A percentile compares a stretch with the other conserved stretches of the same genome.
Conservation (phyloP, 1,139 yeast genomes). For the Candida labiduridarum region DNA sequence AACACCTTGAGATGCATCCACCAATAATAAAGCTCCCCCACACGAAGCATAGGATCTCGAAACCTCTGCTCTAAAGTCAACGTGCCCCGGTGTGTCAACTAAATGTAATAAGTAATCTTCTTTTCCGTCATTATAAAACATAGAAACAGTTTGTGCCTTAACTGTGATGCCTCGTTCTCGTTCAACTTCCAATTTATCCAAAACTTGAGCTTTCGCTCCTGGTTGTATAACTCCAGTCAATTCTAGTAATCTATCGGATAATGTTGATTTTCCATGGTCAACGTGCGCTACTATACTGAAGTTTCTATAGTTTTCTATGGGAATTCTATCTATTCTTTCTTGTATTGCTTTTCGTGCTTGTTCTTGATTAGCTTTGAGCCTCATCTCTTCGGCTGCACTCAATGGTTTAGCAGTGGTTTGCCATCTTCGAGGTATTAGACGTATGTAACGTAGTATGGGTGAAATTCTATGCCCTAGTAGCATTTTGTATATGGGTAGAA, state of each 20-base stretch:
- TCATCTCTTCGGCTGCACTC: slow-evolving; percentile 29
- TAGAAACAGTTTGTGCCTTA: slow-evolving; percentile 94
- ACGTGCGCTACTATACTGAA: slow-evolving; percentile 97
- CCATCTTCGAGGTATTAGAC: not conserved
- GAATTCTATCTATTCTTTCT: slow-evolving; percentile 70
- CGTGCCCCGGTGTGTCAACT: slow-evolving; percentile 98
- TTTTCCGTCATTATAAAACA: slow-evolving; percentile 76
- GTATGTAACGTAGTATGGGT: not conserved
- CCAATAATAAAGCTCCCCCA: slow-evolving; percentile 88
- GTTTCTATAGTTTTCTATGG: slow-evolving; percentile 80
- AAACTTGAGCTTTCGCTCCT: slow-evolving; percentile 78
- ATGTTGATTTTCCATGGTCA: slow-evolving; percentile 94
- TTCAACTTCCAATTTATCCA: slow-evolving; percentile 91
- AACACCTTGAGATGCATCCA: slow-evolving; percentile 95
- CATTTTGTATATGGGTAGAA: not conserved
- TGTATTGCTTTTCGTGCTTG: slow-evolving; percentile 34
- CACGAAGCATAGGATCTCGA: slow-evolving; percentile 93
- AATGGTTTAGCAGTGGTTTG: slow-evolving; percentile 4
- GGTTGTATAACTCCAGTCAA: slow-evolving; percentile 86
- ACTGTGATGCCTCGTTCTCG: slow-evolving; percentile 95
- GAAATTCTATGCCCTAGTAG: slow-evolving; percentile 1
- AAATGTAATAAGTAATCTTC: slow-evolving; percentile 82
- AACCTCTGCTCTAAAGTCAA: slow-evolving; percentile 93
- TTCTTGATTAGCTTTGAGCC: slow-evolving; percentile 33
- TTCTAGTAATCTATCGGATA: slow-evolving; percentile 85